These are phyloP conservation scores for Lentinus brumalis DNA, from an alignment of 768 basidiomycete species.

Conservation along the genomic window DNA sequence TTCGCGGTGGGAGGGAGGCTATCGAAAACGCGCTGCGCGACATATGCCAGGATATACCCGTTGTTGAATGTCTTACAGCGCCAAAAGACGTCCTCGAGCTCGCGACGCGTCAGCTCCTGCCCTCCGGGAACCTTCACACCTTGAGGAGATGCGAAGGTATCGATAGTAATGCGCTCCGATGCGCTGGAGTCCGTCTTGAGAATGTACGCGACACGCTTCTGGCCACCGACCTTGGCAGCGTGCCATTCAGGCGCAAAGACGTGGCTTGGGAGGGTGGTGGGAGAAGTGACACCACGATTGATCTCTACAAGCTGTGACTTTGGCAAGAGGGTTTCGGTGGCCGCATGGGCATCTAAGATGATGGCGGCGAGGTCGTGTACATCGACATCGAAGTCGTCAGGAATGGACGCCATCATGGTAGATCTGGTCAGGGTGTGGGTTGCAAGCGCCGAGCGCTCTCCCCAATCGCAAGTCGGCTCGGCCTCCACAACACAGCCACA, in stretches of 20 bases:
- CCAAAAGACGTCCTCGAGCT: slow-evolving; percentile 27
- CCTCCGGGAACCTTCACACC: slow-evolving; percentile 17
- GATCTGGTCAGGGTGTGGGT: too few species aligned
- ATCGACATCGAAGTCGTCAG: slow-evolving; percentile 21
- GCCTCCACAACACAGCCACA: too few species aligned
- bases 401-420: background rate
- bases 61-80: slow-evolving; percentile 25
- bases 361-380: slow-evolving; percentile 25
- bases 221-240: background rate
- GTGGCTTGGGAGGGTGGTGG: slow-evolving; percentile 9
- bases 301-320: slow-evolving; percentile 21
- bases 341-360: slow-evolving; percentile 17
- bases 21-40: slow-evolving; percentile 23
- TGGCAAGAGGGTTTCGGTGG: slow-evolving; percentile 15
- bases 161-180: slow-evolving; percentile 6
- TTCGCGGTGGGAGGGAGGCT: slow-evolving; percentile 20
- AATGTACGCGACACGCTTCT: slow-evolving; percentile 19
- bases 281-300: slow-evolving; percentile 1
- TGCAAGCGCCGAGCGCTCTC: too few species aligned
- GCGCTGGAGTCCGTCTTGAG: slow-evolving; percentile 4
- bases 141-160: slow-evolving; percentile 15
- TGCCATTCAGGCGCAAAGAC: slow-evolving; percentile 8
- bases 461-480: too few species aligned
- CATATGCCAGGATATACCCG: slow-evolving; percentile 22
- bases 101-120: slow-evolving; percentile 16